Evolutionary conservation across 2,329 filamentous ascomycete species (phyloP), one percentile per base, ranked within the genome.

Genomic region (Aspergillus sp.): DNA sequence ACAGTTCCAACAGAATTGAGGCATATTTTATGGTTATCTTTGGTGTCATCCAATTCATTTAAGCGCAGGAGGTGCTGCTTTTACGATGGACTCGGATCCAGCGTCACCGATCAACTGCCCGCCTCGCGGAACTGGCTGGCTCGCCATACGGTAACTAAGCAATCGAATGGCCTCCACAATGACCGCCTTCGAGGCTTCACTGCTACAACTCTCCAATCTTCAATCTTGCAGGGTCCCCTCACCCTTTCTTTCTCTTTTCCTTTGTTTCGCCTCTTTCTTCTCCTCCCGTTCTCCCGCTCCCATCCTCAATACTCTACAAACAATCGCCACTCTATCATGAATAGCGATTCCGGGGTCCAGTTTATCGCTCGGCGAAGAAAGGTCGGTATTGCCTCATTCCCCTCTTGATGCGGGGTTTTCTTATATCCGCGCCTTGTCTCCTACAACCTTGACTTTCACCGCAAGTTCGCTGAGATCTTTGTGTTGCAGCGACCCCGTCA

Each of bases 301-400:
- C 41, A 40, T 52, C 47, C 50, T 7, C 43, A 44, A 45, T 41
- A 12, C 7, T 39, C 40, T 55, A 21, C 27, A 35, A 15, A 40
- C 39, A 7, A 17, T 56, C 17, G 27, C 35, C 31, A 11, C 14
- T 52, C 23, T 41, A 47, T 35, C 52, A 77, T 77, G 75, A 76
- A 66, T 63, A 67, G 71, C 56, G 70, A 73, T 37, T 64, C 71
- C 40, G 70, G 68, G 58, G 64, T 74, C 52, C 70, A 74, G 60
- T 69, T 74, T 54, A 59, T 77, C 64, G 67, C 72, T 62, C 68
- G 72, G 66, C 71, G 70, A 37, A 67, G 69, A 66, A 77, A 77
- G 72, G 75, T 77, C 62, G 53, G 70, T 60, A 46, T 52, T 21
- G 40, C 46, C 41, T 52, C 57, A 43, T 48, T 27, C 55, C 41